Conservation (phyloP, 2,329 filamentous ascomycete species). For the Phyllosticta capitalensis region DNA sequence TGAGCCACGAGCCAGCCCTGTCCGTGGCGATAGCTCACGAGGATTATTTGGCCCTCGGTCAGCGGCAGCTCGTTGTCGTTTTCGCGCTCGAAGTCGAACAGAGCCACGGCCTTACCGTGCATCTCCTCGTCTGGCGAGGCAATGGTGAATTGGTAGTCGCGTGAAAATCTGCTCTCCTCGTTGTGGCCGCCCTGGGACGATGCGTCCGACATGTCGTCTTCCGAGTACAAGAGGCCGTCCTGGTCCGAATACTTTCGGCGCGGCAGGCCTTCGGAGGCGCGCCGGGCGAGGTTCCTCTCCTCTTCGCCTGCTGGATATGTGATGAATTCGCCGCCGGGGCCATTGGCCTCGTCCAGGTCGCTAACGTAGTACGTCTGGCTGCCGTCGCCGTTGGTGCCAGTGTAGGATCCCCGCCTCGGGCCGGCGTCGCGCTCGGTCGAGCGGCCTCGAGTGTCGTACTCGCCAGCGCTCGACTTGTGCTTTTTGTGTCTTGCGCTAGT, state of each 20-base stretch:
- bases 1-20: constrained; percentile 97
- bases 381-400: constrained; percentile 53
- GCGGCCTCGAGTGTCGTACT: constrained; percentile 28
- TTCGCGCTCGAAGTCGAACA: constrained; percentile 91
- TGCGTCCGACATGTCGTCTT: constrained; percentile 26
- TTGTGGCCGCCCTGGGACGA: constrained; percentile 30
- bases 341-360: constrained; percentile 60
- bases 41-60: constrained; percentile 89
- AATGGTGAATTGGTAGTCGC: constrained; percentile 91
- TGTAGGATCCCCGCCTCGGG: constrained; percentile 40
- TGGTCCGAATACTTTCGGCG: constrained; percentile 33
- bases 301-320: constrained; percentile 47
- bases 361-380: constrained; percentile 67
- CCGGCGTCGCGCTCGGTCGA: constrained; percentile 6
- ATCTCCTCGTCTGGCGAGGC: constrained; percentile 95
- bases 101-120: constrained; percentile 88
- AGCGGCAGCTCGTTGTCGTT: constrained; percentile 94
- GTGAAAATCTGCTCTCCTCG: constrained; percentile 72
- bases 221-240: constrained; percentile 31
- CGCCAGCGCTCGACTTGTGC: constrained; percentile 47
- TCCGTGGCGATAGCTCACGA: constrained; percentile 90
- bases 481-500: constrained; percentile 79
- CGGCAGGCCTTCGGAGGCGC: constrained; percentile 20
- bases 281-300: background rate
- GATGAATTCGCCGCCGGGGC: constrained; percentile 69